Percentiles rank a stretch among this genome's conserved stretches.
Conservation (phyloP, 2,329 filamentous ascomycete species). For the Xylariales sp. region DNA sequence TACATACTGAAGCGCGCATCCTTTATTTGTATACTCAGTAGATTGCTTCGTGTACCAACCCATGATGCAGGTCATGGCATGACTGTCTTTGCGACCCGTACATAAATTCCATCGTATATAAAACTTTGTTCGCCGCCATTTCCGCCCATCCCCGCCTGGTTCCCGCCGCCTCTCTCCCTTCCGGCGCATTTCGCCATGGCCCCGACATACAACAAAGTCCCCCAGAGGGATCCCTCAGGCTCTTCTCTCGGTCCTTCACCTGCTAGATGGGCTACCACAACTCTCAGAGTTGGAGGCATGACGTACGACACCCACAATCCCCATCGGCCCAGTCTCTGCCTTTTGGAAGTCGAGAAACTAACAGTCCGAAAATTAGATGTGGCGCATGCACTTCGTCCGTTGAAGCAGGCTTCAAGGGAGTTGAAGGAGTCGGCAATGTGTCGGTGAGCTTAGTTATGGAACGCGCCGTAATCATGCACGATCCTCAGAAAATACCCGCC, state of each 20-base stretch:
- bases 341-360: constrained; percentile 41
- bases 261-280: constrained; percentile 86
- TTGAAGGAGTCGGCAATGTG: constrained; percentile 84
- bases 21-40: constrained; percentile 12
- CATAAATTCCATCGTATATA: constrained; percentile 16
- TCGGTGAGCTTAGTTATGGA: constrained; percentile 96
- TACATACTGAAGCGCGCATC: constrained; percentile 14
- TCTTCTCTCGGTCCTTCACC: constrained; percentile 54
- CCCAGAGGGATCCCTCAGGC: constrained; percentile 52
- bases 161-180: neutral
- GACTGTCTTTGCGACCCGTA: constrained; percentile 27
- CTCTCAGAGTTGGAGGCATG: constrained; percentile 89
- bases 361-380: constrained; percentile 69
- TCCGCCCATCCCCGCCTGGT: neutral
- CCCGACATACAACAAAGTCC: constrained; percentile 61
- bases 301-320: constrained; percentile 58
- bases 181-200: constrained; percentile 57
- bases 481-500: constrained; percentile 77
- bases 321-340: constrained; percentile 3
- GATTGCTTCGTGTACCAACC: constrained; percentile 17
- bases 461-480: constrained; percentile 92
- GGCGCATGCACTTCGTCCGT: constrained; percentile 96
- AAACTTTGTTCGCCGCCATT: neutral
- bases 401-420: constrained; percentile 86
- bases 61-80: constrained; percentile 41